Evolutionary conservation across 192 early-diverging fungal species (phyloP), one percentile per base, ranked within the genome.

Genomic region (Haplosporangium gracile): DNA sequence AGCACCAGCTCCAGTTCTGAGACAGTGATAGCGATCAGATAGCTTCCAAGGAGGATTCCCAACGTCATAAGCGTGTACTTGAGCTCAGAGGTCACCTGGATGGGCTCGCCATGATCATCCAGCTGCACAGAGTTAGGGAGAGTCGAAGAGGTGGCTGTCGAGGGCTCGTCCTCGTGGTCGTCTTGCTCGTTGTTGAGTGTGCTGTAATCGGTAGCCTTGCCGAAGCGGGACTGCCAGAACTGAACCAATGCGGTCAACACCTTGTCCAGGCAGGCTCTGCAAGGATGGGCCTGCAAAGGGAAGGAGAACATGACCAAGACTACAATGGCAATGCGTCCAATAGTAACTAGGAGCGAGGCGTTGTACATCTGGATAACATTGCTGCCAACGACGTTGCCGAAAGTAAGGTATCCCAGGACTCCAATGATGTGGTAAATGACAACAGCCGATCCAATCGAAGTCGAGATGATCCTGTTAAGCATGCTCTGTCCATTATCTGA

Each of bases 221-320:
- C 78, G 81, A 74, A 83, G 26, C 78, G 75, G 68, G 43, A 90
- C 72, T 72, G 75, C 83, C 65, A 89, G 82, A 73, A 75, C 49
- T 73, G 51, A 15, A 51, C 55, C 75, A 75, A 7, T 18, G 88
- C 74, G 7, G 91, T 89, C 10, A 96, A 51, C 7, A 99, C 93
- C 89, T 99, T 99, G 86, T 98, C 96, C 29, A 98, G 88, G 45
- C 94, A 97, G 5, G 94, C 94, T 43, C 99, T 93, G 78, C 95
- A 95, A 2, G 99, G 99, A 77, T 98, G 97, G 74, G 93, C 94
- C 88, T 99, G 99, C 9, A 99, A 89, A 36, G 99, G 98, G 89
- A 97, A 98, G 5, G 94, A 96, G 68, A 99, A 94, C 51, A 99
- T 77, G 42, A 99, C 97, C 24, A 98, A 89, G 32, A 99, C 83